Evolutionary conservation across 2,329 filamentous ascomycete species (phyloP), one percentile per base, ranked within the genome.

Genomic region (Penicillium sp.): DNA sequence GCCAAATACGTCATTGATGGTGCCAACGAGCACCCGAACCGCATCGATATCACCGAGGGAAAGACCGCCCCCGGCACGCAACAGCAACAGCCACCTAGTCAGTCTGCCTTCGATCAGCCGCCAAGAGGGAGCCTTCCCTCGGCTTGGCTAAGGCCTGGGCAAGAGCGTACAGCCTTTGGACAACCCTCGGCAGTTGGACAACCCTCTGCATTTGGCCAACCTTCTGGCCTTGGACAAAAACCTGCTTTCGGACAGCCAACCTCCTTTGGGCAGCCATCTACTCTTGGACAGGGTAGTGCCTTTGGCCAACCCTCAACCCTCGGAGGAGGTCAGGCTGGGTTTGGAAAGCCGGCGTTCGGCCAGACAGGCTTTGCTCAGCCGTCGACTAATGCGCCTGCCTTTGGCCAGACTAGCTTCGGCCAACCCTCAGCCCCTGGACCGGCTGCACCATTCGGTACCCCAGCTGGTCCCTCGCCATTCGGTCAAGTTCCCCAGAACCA

Each of bases 21-120:
- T 15, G 79, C 77, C 38, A 80, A 86, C 37, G 78, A 80, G 27
- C 86, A 88, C 54, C 87, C 87, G 1, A 94, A 93, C 58, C 77
- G 87, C 27, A 70, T 77, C 36, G 85, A 90, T 47, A 67, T 65
- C 31, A 56, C 56, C 19, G 61, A 63, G 33, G 60, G 63, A 8
- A 62, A 57, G 31, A 52, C 53, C n/a, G 53, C 39, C 1, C 40
- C 61, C 27, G 36, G 28, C 15, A n/a, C n/a, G n/a, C n/a, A n/a
- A n/a, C 54, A 54, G 32, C 28, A 27, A 36, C 39, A 23, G 36
- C 33, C 36, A 19, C 4, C 36, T 15, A 40, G 37, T 4, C 34
- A 43, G 14, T 43, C 57, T 36, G 38, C 57, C n/a, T 63, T 65
- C 36, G 56, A 54, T 7, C 62, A 69, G 38, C 48, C 63, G 15